Base-by-base conservation (phyloP, 129 eudicot genomes). In the Scalesia atractyloides region DNA sequence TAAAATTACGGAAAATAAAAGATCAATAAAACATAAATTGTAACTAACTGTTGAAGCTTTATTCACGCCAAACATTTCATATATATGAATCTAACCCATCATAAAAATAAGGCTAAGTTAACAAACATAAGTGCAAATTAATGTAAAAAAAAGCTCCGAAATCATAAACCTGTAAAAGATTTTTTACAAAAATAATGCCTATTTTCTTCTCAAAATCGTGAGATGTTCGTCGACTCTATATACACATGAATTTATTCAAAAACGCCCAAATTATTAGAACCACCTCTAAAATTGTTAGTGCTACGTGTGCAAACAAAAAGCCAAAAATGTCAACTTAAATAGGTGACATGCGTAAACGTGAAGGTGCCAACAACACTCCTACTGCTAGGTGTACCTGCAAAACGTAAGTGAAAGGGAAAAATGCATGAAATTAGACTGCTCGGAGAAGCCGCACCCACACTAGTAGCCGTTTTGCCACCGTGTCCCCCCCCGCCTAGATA, bases 31-130 rank as follows among this genome's bases (percentile, higher is more conserved):
- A 75, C 84, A 59, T 78, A 60, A n/a, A 43, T 67, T 4, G 63
- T 60, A 74, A 74, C 80, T 52, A 77, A 77, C 66, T 57, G 71
- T 46, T 30, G 61, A 73, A 79, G 41, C 69, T 33, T 16, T 70
- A 39, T 66, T 76, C 79, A 68, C 81, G 65, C 72, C 74, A 47
- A 76, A 54, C 78, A 46, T 51, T 36, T 39, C 54, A 59, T 77
- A 79, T 86, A 85, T 82, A 86, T 82, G 77, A 81, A 77, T 84
- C 86, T 76, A 46, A 59, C 49, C 30, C 59, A 59, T 30, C 34
- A 56, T 11, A 53, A 56, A 26, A 24, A n/a, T 24, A 18, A 67
- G 11, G 41, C 52, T 9, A 67, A 46, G 47, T 6, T 24, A 39
- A 49, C 63, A 64, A 50, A 3, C 59, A 54, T 49, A 66, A 47